Evolutionary conservation across 306 rosid species (phyloP).

Genomic region (Sicyos edulis): DNA sequence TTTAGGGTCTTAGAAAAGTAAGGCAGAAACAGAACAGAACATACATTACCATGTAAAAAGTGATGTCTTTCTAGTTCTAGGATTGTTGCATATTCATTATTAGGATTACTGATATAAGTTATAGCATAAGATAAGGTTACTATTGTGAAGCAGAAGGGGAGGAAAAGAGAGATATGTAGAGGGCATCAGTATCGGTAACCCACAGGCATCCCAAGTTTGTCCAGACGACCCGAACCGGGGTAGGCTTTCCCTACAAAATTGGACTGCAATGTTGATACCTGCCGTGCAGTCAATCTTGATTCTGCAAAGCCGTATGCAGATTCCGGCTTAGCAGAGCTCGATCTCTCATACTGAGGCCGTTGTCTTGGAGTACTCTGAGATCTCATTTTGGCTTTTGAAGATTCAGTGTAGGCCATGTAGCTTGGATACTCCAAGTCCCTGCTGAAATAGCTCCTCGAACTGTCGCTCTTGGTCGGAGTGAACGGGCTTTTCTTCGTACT

Average conservation of each 20-base stretch:
- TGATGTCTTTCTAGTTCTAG: background rate
- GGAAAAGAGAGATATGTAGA: slow-evolving; percentile 6
- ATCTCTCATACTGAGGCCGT: slow-evolving; percentile 55
- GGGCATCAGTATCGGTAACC: slow-evolving; percentile 38
- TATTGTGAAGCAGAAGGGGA: background rate
- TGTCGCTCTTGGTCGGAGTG: slow-evolving; percentile 59
- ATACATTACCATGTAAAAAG: slow-evolving; percentile 1
- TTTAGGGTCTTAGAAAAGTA: background rate
- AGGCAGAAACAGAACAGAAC: background rate
- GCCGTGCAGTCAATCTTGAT: slow-evolving; percentile 30
- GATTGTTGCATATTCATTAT: background rate
- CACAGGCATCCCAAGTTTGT: slow-evolving; percentile 76
- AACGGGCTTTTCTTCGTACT: slow-evolving; percentile 55
- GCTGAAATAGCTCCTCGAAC: slow-evolving; percentile 44
- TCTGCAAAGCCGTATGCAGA: slow-evolving; percentile 37
- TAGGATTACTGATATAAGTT: background rate
- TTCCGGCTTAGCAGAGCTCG: slow-evolving; percentile 47
- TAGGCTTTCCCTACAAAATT: slow-evolving; percentile 57
- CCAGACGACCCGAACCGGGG: slow-evolving; percentile 88
- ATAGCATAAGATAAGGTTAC: background rate
- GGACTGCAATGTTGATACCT: slow-evolving; percentile 42
- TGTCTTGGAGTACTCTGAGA: slow-evolving; percentile 76
- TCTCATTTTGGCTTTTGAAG: slow-evolving; percentile 67
- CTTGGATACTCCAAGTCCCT: slow-evolving; percentile 53
- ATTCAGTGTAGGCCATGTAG: slow-evolving; percentile 81